A percentile compares a stretch with the other conserved stretches of the same genome.
phyloP scores from a whole-genome alignment of 305 asterid species.

The Nicotiana rustica region DNA sequence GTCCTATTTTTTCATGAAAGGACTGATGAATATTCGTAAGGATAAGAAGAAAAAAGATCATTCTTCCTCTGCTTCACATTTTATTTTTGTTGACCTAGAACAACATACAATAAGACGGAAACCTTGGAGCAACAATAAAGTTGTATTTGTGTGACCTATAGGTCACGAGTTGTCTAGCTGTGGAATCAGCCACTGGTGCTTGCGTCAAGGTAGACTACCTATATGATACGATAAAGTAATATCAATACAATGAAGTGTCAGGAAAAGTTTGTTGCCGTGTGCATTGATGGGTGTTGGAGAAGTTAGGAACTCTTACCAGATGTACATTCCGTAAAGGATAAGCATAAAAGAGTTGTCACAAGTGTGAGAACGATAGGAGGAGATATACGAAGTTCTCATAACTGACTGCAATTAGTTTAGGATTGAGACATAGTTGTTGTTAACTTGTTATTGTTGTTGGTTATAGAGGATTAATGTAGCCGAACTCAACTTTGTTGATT shows the following conservation, averaged over 20 bases:
- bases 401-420: not conserved
- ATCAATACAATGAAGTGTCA: not conserved
- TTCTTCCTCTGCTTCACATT: not conserved
- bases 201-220: too few relatives aligned
- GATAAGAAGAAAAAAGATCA: not conserved
- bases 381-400: not conserved
- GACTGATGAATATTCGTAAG: not conserved
- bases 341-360: not conserved
- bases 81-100: conserved; percentile 19
- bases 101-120: too few relatives aligned
- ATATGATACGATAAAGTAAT: too few relatives aligned
- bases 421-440: not conserved
- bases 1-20: not conserved
- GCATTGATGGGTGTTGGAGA: conserved; percentile 1
- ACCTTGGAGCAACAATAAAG: too few relatives aligned
- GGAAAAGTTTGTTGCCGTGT: not conserved
- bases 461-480: conserved; percentile 21
- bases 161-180: too few relatives aligned
- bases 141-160: too few relatives aligned
- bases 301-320: conserved; percentile 1
- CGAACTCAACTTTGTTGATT: not conserved
- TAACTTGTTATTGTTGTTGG: not conserved
- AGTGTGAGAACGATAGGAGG: conserved; percentile 17
- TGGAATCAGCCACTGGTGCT: too few relatives aligned
- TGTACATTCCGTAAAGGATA: not conserved